Conservation (phyloP, 345 rosid species). For the Luvunga scandens region DNA sequence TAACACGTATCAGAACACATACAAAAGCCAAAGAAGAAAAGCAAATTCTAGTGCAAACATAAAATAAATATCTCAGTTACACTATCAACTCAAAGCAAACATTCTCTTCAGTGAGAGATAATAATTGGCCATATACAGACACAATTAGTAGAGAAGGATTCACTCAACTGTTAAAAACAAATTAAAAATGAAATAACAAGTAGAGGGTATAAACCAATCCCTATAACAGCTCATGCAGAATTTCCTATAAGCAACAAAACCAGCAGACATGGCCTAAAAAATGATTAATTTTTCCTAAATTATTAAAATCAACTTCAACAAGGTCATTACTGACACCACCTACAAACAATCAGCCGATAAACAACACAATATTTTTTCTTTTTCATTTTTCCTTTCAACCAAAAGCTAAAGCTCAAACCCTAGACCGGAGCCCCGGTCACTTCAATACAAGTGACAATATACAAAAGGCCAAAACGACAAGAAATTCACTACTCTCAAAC, state of each 20-base stretch:
- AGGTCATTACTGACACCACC: background rate
- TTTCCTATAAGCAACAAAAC: background rate
- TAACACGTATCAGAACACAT: background rate
- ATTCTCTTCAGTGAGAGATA: background rate
- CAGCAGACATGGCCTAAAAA: too few relatives aligned
- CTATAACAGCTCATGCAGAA: background rate
- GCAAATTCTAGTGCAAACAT: background rate
- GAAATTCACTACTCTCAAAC: background rate
- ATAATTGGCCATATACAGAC: background rate
- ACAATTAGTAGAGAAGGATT: background rate
- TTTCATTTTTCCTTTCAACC: background rate
- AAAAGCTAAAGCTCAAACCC: constrained; percentile 8
- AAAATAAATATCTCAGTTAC: background rate
- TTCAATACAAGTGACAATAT: background rate
- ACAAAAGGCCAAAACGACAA: constrained; percentile 1
- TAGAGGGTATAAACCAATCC: background rate
- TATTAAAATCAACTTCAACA: background rate
- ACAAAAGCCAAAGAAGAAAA: background rate
- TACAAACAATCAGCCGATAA: background rate
- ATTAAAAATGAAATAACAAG: too few relatives aligned
- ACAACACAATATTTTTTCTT: background rate
- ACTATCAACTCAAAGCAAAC: background rate
- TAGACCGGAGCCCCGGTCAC: background rate
- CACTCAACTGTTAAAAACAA: background rate
- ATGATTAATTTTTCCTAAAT: background rate